Evolutionary conservation across 805 yeast genomes (phyloP).

Genomic region (Metschnikowia koreensis): DNA sequence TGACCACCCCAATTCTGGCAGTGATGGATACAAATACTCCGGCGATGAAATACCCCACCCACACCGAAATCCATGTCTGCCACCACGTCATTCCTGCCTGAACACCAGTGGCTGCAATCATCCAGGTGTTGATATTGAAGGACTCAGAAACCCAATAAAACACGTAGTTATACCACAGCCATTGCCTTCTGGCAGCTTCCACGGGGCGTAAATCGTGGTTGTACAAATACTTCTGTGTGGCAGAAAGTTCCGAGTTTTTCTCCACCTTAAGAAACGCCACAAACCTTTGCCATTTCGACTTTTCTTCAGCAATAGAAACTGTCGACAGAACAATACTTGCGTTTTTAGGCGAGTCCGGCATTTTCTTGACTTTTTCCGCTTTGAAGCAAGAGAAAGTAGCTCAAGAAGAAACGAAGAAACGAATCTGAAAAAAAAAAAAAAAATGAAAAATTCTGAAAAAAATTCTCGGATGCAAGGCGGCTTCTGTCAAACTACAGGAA

Average conservation of each 20-base stretch:
- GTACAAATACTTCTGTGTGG: slow-evolving; percentile 62
- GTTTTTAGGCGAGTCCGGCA: slow-evolving; percentile 4
- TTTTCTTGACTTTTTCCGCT: not conserved
- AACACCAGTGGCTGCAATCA: slow-evolving; percentile 81
- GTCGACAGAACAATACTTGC: slow-evolving; percentile 2
- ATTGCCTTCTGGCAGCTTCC: slow-evolving; percentile 67
- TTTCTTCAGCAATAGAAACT: slow-evolving; percentile 55
- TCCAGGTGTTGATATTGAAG: slow-evolving; percentile 88
- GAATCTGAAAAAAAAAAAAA: not conserved
- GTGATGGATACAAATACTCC: slow-evolving; percentile 68
- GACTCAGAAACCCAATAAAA: slow-evolving; percentile 89
- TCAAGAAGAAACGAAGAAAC: not conserved
- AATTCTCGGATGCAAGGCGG: not conserved
- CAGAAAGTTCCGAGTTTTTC: slow-evolving; percentile 43
- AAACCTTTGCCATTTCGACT: slow-evolving; percentile 42
- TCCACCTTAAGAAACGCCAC: slow-evolving; percentile 28
- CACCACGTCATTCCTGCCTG: slow-evolving; percentile 78
- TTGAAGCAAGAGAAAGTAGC: not conserved
- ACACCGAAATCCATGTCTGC: slow-evolving; percentile 86
- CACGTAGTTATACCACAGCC: slow-evolving; percentile 82
- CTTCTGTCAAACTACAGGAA: not conserved
- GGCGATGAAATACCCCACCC: slow-evolving; percentile 76
- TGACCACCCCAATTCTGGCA: slow-evolving; percentile 75
- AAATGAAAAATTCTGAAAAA: not conserved
- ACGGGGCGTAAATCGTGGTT: slow-evolving; percentile 81